Conservation (phyloP, 176 grass and related monocot genomes). For the bread wheat (Triticum aestivum) region DNA sequence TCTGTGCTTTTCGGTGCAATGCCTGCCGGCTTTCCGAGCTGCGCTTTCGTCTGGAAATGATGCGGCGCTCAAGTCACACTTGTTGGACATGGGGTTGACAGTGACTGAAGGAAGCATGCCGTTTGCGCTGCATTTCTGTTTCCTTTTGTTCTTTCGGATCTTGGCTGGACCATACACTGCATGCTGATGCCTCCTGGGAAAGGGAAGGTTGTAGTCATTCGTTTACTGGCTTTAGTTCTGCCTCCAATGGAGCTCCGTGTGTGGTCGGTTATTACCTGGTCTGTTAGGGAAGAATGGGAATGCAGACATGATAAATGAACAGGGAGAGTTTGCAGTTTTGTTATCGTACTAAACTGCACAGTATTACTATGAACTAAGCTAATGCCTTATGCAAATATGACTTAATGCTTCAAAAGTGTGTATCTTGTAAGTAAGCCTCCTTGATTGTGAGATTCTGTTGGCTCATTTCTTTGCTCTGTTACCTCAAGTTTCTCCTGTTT, state of each 20-base stretch:
- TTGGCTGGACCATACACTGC: not conserved
- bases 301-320: not conserved
- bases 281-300: not conserved
- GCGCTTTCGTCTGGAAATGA: not conserved
- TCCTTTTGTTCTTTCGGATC: not conserved
- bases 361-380: not conserved
- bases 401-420: not conserved
- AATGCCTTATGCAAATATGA: not conserved
- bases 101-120: not conserved
- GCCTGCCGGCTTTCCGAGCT: not conserved
- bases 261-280: not conserved
- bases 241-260: not conserved
- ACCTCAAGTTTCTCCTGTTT: not conserved
- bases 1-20: not conserved
- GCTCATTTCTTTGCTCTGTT: not conserved
- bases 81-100: not conserved
- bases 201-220: not conserved
- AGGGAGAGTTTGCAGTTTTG: not conserved
- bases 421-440: not conserved
- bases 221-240: not conserved
- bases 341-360: not conserved
- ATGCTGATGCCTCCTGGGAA: not conserved
- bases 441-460: not conserved
- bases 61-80: not conserved
- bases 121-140: not conserved